Conservation (phyloP, 2,329 filamentous ascomycete genomes). For the Xylariaceae sp. region DNA sequence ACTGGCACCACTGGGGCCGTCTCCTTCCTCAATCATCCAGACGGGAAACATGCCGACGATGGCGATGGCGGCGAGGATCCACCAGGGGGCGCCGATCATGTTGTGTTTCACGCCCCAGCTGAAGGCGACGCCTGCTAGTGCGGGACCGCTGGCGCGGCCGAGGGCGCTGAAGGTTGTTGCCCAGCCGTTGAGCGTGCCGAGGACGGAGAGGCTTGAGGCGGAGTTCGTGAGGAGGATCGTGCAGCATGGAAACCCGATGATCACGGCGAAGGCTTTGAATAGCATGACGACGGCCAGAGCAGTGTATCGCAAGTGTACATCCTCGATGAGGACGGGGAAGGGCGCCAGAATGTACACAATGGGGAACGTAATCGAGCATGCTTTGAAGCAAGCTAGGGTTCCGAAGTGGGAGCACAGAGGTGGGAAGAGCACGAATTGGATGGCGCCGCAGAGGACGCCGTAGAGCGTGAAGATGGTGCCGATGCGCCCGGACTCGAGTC, state of each 20-base stretch:
- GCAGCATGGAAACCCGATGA: constrained; percentile 83
- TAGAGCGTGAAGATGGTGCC: constrained; percentile 83
- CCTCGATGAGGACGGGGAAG: constrained; percentile 65
- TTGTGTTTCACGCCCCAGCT: constrained; percentile 70
- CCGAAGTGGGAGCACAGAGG: constrained; percentile 68
- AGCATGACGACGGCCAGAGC: constrained; percentile 67
- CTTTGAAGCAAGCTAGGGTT: constrained; percentile 67
- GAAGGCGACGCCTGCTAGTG: constrained; percentile 68
- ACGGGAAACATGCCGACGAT: constrained; percentile 66
- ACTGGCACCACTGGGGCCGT: constrained; percentile 56
- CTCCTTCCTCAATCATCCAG: constrained; percentile 69
- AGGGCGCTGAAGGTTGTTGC: constrained; percentile 79
- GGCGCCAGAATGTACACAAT: constrained; percentile 77
- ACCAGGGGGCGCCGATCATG: constrained; percentile 78
- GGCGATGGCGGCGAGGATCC: constrained; percentile 64
- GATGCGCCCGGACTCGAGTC: constrained; percentile 67
- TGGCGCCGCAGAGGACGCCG: constrained; percentile 71
- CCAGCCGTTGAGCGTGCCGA: constrained; percentile 88
- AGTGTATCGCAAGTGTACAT: constrained; percentile 47
- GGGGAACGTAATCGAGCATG: constrained; percentile 64
- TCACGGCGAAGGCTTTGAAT: constrained; percentile 69
- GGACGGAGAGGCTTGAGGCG: constrained; percentile 66
- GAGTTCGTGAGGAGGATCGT: constrained; percentile 91
- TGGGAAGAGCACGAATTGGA: constrained; percentile 86
- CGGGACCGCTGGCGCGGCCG: constrained; percentile 75